These are phyloP conservation scores for Cymbopogon flexuosus DNA, from an alignment of 202 grass and related monocot genomes.

Conservation along the genomic window DNA sequence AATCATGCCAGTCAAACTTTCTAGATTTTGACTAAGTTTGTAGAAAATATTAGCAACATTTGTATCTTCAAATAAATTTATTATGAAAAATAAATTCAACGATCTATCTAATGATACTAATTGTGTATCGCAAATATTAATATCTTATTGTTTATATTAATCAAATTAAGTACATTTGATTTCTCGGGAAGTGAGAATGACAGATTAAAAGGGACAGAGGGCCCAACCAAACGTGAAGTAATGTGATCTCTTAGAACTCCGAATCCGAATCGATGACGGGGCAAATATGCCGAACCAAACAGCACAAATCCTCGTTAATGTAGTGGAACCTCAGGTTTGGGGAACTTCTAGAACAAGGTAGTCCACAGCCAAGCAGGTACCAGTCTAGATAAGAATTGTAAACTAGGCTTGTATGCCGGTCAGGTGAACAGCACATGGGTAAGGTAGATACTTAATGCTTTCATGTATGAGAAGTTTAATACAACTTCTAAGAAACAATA, in stretches of 20 bases:
- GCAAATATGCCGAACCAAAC: not conserved
- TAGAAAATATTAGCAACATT: too few species aligned
- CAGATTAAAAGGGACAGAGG: too few species aligned
- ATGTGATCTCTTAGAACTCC: not conserved
- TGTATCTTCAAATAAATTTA: too few species aligned
- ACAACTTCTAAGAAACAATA: slow-evolving; percentile 6
- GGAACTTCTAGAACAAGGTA: not conserved
- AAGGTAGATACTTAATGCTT: not conserved
- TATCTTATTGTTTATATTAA: too few species aligned
- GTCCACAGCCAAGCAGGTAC: not conserved
- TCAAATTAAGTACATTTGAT: too few species aligned
- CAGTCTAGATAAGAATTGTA: slow-evolving; percentile 5
- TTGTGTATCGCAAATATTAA: too few species aligned
- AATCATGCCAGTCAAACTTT: too few species aligned
- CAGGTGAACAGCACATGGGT: not conserved
- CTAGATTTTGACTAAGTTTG: too few species aligned
- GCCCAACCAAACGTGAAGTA: not conserved
- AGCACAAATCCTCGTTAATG: not conserved
- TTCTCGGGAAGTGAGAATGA: too few species aligned
- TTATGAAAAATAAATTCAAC: too few species aligned
- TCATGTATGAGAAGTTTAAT: not conserved
- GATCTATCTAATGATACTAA: too few species aligned
- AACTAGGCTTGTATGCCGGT: not conserved
- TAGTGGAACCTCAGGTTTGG: slow-evolving; percentile 1
- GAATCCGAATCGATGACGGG: not conserved